phyloP scores from a whole-genome alignment of 2,329 filamentous ascomycete genomes.

The Amesomyces nigricolor region DNA sequence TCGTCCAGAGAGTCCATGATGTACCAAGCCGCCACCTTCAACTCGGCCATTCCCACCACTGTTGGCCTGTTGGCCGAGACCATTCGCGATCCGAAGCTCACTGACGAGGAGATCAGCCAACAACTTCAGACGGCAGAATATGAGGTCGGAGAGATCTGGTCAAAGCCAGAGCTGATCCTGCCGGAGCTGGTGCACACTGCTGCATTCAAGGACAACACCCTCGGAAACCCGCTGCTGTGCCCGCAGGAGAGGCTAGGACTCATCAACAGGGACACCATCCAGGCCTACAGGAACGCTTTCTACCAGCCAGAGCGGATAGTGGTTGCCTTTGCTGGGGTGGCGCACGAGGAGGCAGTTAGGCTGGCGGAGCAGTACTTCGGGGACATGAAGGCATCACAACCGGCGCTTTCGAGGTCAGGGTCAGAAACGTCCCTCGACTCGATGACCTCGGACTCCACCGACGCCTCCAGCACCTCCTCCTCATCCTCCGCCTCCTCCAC shows the following conservation, averaged over 20 bases:
- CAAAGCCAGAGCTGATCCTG: constrained; percentile 90
- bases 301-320: constrained; percentile 89
- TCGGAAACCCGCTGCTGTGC: constrained; percentile 89
- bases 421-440: constrained; percentile 52
- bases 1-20: constrained; percentile 93
- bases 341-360: constrained; percentile 72
- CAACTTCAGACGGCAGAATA: constrained; percentile 91
- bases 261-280: constrained; percentile 69
- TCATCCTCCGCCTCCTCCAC: constrained; percentile 28
- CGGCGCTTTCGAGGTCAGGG: constrained; percentile 47
- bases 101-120: constrained; percentile 76
- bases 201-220: constrained; percentile 90
- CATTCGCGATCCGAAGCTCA: constrained; percentile 78
- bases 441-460: constrained; percentile 31
- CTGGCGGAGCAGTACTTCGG: constrained; percentile 84
- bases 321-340: constrained; percentile 87
- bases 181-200: constrained; percentile 94
- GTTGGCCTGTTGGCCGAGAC: constrained; percentile 87
- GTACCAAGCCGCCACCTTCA: constrained; percentile 99
- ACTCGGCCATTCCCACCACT: constrained; percentile 77
- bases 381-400: constrained; percentile 64
- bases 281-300: constrained; percentile 75
- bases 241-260: constrained; percentile 72
- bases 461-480: constrained; percentile 32
- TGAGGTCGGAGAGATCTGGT: constrained; percentile 96